Evolutionary conservation across 768 basidiomycete species (phyloP), one percentile per base, ranked within the genome.

Genomic region (Cubamyces sp.): DNA sequence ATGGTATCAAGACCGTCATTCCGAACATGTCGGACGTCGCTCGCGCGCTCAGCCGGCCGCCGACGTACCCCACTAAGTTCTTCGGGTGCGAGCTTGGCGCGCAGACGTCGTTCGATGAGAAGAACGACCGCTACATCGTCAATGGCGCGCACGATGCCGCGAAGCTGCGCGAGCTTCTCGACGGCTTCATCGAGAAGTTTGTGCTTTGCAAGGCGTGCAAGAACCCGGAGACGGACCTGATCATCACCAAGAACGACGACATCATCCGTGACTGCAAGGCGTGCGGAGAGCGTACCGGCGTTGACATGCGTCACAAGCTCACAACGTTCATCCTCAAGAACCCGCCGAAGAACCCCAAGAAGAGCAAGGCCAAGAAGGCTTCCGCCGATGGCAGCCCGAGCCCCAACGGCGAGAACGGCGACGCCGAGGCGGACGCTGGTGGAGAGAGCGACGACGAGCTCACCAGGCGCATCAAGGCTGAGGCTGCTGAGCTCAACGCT

Each of bases 1-100:
- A 99, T 75, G 97, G 97, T 70, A 98, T 99, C 79, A 99, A 99
- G 81, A 99, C 97, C 48, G 96, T 99, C 72, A 79, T 98, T 56
- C 96, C 96, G 19, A 99, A 99, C 79, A 98, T 99, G 94, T 86
- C 93, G 62, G 97, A 98, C 76, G 90, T 99, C 67, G 94, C 96
- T 50, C 90, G 94, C 66, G 95, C 97, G 47, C 86, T 99, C 67
- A 92, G 89, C 71, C 90, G 97, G 61, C 96, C 96, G 62, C 91
- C 97, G 26, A 85, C 95, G 45, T 97, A 98, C 75, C 91, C 96
- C 64, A 98, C 96, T 76, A 99, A 99, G 78, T 99, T 96, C 83
- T 98, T 99, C 71, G 97, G 97, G 34, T 95, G 92, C 75, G 97
- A 99, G 76, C 89, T 98, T 60, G 97, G 97, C 65, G 97, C 97